phyloP scores from a whole-genome alignment of 2,329 filamentous ascomycete genomes.

The Delphinella strobiligena region DNA sequence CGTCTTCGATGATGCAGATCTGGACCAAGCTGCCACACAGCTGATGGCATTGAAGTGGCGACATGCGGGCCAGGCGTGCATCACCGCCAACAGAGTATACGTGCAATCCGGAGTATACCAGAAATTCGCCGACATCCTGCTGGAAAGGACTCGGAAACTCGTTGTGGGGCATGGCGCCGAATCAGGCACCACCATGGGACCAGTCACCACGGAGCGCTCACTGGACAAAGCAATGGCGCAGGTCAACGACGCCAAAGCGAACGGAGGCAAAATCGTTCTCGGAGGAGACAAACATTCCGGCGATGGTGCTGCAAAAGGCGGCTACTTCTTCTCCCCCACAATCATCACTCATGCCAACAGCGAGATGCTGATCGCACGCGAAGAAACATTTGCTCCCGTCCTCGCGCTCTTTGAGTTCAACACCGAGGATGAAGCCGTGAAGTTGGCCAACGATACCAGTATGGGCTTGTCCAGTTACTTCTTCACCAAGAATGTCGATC shows the following conservation, averaged over 20 bases:
- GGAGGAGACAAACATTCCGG: slow-evolving; percentile 39
- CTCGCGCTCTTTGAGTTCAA: slow-evolving; percentile 53
- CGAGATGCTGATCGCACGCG: slow-evolving; percentile 44
- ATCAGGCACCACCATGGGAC: slow-evolving; percentile 47
- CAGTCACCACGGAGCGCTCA: slow-evolving; percentile 44
- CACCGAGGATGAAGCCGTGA: slow-evolving; percentile 51
- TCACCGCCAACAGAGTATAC: slow-evolving; percentile 54
- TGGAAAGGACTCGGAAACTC: slow-evolving; percentile 40
- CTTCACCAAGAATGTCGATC: slow-evolving; percentile 57
- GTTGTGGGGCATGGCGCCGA: slow-evolving; percentile 50
- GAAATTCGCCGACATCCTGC: slow-evolving; percentile 44
- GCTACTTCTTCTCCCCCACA: slow-evolving; percentile 61
- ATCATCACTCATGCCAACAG: slow-evolving; percentile 48
- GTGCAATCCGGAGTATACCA: slow-evolving; percentile 53
- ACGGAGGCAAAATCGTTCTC: slow-evolving; percentile 51
- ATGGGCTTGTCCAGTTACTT: slow-evolving; percentile 57
- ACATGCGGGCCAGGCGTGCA: slow-evolving; percentile 53
- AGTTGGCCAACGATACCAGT: slow-evolving; percentile 46
- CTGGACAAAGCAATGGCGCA: slow-evolving; percentile 47
- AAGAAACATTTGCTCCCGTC: slow-evolving; percentile 57
- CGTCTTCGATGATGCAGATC: slow-evolving; percentile 52
- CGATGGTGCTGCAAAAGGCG: slow-evolving; percentile 29
- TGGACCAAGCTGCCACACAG: slow-evolving; percentile 40
- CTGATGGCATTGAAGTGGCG: slow-evolving; percentile 42
- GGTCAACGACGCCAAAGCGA: slow-evolving; percentile 50